Conservation (phyloP, 1,139 yeast species). For the Suhomyces chickasaworum region DNA sequence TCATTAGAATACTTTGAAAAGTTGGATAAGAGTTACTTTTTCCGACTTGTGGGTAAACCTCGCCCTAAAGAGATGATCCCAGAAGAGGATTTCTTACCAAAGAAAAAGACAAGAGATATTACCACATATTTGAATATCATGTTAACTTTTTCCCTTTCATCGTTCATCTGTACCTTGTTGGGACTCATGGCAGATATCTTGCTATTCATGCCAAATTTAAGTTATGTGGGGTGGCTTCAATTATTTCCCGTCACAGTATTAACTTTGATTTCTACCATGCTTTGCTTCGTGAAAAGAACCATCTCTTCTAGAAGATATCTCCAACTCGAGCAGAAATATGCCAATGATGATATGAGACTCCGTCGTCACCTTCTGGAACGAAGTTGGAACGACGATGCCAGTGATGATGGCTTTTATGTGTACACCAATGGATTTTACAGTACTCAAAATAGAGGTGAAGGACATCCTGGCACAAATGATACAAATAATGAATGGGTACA, state of each 20-base stretch:
- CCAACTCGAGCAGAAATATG: constrained; percentile 33
- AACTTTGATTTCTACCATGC: constrained; percentile 39
- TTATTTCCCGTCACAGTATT: constrained; percentile 40
- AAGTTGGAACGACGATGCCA: constrained; percentile 34
- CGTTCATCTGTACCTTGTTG: constrained; percentile 41
- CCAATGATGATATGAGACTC: constrained; percentile 43
- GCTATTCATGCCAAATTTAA: constrained; percentile 42
- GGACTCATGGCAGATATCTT: constrained; percentile 47
- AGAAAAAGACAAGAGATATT: constrained; percentile 23
- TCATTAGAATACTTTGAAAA: constrained; percentile 14
- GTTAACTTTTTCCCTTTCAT: constrained; percentile 35
- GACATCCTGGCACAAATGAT: constrained; percentile 9
- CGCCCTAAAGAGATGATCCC: neutral
- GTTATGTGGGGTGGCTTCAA: constrained; percentile 50
- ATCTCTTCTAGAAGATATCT: constrained; percentile 41
- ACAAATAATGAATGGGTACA: constrained; percentile 26
- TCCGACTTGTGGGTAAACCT: constrained; percentile 9
- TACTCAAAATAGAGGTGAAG: constrained; percentile 18
- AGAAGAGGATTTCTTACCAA: constrained; percentile 5
- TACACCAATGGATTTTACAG: constrained; percentile 48
- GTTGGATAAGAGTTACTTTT: constrained; percentile 8
- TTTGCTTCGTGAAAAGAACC: constrained; percentile 45
- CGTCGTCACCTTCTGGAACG: constrained; percentile 24
- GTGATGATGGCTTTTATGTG: constrained; percentile 51
- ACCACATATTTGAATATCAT: constrained; percentile 36